Evolutionary conservation across 2,329 filamentous ascomycete genomes (phyloP).

Genomic region (Sarocladium oryzae): DNA sequence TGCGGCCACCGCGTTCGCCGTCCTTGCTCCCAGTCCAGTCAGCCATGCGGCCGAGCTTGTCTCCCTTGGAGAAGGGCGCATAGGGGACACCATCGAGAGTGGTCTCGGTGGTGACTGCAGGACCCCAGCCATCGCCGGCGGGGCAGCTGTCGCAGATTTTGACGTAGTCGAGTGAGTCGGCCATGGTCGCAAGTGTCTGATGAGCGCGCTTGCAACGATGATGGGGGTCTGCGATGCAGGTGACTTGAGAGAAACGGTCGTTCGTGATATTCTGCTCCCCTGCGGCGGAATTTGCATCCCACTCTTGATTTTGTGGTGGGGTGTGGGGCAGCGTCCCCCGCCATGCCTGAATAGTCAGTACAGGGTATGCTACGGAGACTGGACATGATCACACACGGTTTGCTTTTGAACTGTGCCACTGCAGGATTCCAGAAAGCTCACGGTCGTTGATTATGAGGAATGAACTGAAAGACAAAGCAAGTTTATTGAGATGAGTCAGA

Average conservation of each 20-base stretch:
- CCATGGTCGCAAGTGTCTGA: slow-evolving; percentile 28
- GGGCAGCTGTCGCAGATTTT: slow-evolving; percentile 67
- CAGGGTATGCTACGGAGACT: not conserved
- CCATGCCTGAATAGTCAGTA: not conserved
- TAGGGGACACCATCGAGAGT: slow-evolving; percentile 94
- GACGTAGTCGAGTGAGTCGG: slow-evolving; percentile 50
- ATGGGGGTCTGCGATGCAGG: not conserved
- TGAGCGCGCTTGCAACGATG: not conserved
- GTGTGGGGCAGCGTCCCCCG: slow-evolving; percentile 23
- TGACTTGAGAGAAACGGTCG: not conserved
- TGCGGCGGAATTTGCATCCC: slow-evolving; percentile 16
- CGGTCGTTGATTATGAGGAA: too few species aligned
- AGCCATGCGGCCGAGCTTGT: slow-evolving; percentile 98
- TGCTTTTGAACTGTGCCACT: too few species aligned
- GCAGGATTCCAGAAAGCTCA: too few species aligned
- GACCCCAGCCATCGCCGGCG: slow-evolving; percentile 80
- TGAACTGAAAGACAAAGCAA: too few species aligned
- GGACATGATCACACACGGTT: too few species aligned
- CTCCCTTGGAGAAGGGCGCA: slow-evolving; percentile 95
- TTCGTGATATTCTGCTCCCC: slow-evolving; percentile 11
- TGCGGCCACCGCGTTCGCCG: slow-evolving; percentile 67
- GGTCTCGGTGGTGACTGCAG: slow-evolving; percentile 72
- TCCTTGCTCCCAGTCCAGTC: slow-evolving; percentile 97
- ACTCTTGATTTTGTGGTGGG: slow-evolving; percentile 36
- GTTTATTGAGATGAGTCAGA: too few species aligned